phyloP scores from a whole-genome alignment of 768 basidiomycete species.

The Phylloporus sp. region DNA sequence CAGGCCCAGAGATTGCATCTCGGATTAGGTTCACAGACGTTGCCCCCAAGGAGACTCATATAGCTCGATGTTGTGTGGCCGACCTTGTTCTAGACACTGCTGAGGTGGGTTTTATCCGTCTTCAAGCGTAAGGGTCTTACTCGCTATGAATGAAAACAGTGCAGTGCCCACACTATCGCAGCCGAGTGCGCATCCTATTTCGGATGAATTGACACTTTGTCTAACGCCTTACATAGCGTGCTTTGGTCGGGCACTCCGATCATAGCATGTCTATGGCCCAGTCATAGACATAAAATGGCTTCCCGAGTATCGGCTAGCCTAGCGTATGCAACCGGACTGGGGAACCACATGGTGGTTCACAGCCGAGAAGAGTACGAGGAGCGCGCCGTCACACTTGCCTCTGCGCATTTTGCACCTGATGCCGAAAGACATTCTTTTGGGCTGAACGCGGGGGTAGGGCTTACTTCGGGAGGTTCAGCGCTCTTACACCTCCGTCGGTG shows the following conservation, averaged over 20 bases:
- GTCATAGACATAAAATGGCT: constrained; percentile 46
- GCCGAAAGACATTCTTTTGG: constrained; percentile 1
- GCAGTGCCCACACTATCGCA: constrained; percentile 51
- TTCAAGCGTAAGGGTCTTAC: neutral
- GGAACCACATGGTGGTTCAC: constrained; percentile 43
- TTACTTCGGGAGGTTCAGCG: constrained; percentile 25
- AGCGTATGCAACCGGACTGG: constrained; percentile 45
- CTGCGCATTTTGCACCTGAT: constrained; percentile 22
- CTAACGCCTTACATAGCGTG: constrained; percentile 32
- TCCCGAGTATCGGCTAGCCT: constrained; percentile 49
- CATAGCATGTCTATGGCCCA: constrained; percentile 43
- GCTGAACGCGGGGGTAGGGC: neutral
- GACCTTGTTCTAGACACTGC: constrained; percentile 52
- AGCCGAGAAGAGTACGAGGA: constrained; percentile 43
- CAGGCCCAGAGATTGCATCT: constrained; percentile 41
- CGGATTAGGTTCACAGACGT: constrained; percentile 49
- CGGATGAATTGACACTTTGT: neutral
- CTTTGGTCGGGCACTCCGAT: constrained; percentile 52
- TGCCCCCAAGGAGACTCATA: constrained; percentile 42
- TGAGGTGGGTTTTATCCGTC: constrained; percentile 33
- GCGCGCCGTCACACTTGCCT: constrained; percentile 41
- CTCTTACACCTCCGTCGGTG: constrained; percentile 38
- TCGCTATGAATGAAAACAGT: constrained; percentile 26
- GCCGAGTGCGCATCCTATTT: constrained; percentile 37
- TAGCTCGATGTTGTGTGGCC: constrained; percentile 43